A percentile compares a stretch with the other conserved stretches of the same genome.
Evolutionary conservation across 768 basidiomycete species (phyloP).

Genomic region (Mrakia blollopis): DNA sequence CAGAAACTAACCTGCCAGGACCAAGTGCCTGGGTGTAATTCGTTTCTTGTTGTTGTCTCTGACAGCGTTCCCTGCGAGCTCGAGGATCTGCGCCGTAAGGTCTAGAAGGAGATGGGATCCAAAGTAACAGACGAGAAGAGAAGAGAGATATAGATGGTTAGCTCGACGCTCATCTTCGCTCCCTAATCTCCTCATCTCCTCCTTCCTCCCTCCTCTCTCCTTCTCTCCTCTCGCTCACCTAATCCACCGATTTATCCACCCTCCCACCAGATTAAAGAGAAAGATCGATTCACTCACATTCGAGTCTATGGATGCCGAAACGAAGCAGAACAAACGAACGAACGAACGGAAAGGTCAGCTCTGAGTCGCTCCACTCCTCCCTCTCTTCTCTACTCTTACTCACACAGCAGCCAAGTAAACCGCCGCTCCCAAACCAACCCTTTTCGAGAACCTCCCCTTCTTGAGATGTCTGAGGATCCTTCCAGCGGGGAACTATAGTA

Average conservation of each 20-base stretch:
- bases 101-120: not conserved
- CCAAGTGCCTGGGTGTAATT: no score
- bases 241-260: no score
- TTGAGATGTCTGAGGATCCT: not conserved
- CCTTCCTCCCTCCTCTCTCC: not conserved
- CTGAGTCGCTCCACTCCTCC: not conserved
- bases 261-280: no score
- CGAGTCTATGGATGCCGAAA: no score
- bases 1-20: no score
- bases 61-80: not conserved
- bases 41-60: not conserved
- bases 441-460: not conserved
- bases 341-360: no score
- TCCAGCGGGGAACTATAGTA: not conserved
- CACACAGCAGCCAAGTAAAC: not conserved
- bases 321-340: no score
- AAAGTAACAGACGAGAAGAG: not conserved
- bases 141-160: not conserved
- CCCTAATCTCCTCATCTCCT: not conserved
- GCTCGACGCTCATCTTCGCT: not conserved
- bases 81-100: not conserved
- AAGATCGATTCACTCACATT: no score
- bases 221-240: no score
- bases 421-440: not conserved
- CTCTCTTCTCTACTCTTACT: not conserved